phyloP scores from a whole-genome alignment of 148 eudicot genomes.

The Diospyros kaki region DNA sequence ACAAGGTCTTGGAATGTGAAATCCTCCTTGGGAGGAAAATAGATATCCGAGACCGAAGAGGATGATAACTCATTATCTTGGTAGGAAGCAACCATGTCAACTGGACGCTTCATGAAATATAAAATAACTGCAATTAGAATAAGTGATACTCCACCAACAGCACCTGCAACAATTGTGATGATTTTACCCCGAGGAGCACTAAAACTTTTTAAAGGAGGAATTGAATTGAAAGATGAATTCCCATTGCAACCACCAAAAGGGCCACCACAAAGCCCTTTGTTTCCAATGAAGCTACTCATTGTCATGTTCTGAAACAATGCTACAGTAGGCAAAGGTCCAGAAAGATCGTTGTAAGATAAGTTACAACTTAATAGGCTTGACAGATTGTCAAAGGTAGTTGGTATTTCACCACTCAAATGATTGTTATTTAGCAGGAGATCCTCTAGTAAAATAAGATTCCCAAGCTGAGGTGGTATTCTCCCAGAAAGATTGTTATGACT shows the following conservation, averaged over 20 bases:
- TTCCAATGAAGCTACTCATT: constrained; percentile 65
- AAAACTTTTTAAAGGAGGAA: constrained; percentile 18
- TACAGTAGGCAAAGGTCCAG: constrained; percentile 72
- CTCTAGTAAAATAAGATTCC: constrained; percentile 74
- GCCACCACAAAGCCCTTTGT: constrained; percentile 77
- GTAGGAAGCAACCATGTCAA: constrained; percentile 41
- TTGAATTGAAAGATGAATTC: constrained; percentile 25
- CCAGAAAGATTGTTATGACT: constrained; percentile 81
- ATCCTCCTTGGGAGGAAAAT: constrained; percentile 90
- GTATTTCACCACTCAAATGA: constrained; percentile 80
- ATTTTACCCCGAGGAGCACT: constrained; percentile 50
- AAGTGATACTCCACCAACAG: constrained; percentile 80
- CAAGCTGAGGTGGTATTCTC: constrained; percentile 72
- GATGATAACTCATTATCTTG: constrained; percentile 37
- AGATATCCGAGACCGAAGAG: constrained; percentile 68
- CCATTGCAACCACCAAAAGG: constrained; percentile 51
- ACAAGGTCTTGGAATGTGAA: constrained; percentile 85
- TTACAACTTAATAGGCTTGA: constrained; percentile 78
- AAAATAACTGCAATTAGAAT: constrained; percentile 56
- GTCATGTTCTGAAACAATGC: constrained; percentile 64
- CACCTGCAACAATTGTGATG: constrained; percentile 47
- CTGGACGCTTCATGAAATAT: constrained; percentile 59
- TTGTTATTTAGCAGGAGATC: constrained; percentile 71
- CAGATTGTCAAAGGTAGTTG: constrained; percentile 68
- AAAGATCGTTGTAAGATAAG: constrained; percentile 73